Evolutionary conservation across 2,329 filamentous ascomycete genomes (phyloP), one percentile per base, ranked within the genome.

Genomic region (Capronia epimyces): DNA sequence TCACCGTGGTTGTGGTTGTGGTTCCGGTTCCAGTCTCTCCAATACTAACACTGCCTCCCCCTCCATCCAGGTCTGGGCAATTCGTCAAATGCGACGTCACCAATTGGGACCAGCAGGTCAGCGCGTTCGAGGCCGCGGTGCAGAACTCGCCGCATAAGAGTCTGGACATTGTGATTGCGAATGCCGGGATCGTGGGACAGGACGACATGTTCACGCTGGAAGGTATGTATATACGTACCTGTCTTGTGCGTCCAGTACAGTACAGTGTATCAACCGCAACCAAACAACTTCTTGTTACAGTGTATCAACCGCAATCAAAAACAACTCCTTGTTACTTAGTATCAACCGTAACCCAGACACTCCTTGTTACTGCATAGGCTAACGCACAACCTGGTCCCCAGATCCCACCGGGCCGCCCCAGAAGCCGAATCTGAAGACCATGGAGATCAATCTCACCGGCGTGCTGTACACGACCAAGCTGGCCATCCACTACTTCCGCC

Each of bases 151-250:
- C 70, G 0, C 54, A 60, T 15, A 65, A 69, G 0, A 68, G 67
- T 37, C 65, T 72, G 22, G 73, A 75, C 49, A 59, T 75, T 12
- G 73, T 76, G 9, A 69, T 76, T 43, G 72, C 73, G 1, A 76
- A 75, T 56, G 73, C 73, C 1, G 73, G 73, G 7, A 72, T 75
- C 20, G 62, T 62, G 22, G 60, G 65, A 1, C 63, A 64, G 0
- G 70, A 74, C 51, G 64, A 64, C 39, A 42, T 75, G 16, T 73
- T 68, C 64, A 46, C 60, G 12, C 52, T 71, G 10, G 65, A 71
- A 48, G 68, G 69, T 66, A n/a, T 27, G 58, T 20, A n/a, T 43
- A n/a, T 2, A 15, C 24, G 15, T 8, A 46, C 12, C 24, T 20
- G 27, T 31, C 7, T 31, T 7, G 13, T 31, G 27, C n/a, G n/a